Evolutionary conservation across 768 basidiomycete species (phyloP), one percentile per base, ranked within the genome.

Genomic region (Calocybe gangraenosa): DNA sequence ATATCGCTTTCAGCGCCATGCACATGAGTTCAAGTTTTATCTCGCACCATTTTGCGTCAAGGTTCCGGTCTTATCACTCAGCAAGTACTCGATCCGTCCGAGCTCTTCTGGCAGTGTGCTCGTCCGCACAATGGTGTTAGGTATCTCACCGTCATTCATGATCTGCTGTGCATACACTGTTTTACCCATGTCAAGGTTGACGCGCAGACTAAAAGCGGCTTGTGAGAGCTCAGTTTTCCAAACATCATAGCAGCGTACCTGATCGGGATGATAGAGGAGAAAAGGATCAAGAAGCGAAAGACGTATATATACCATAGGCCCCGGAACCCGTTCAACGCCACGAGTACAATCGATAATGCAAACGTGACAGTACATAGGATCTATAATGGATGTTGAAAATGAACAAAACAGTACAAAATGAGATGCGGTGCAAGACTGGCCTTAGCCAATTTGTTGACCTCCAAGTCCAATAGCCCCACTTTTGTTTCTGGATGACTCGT

Each of bases 151-250:
- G 66, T 98, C 96, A 41, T 80, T 84, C 85, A 94, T 92, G 46
- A 98, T 98, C 53, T 93, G 89, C 34, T 88, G 84, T 0, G 92
- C 93, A 56, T 99, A 99, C 34, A 98, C 88, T 1, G 94, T 98
- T 68, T 99, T 99, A 46, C 96, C 96, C 94, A 99, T 98, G 64
- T 99, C 96, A 42, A 99, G 76, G 56, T 99, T 99, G 42, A 99
- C 95, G n/a, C 96, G 88, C 44, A 99, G 71, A 74, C 94, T 97
- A 60, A 5, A 22, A 13, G 17, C 30, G 34, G 11, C 18, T 28
- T 44, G 14, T 54, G 31, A 9, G 7, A 2, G 34, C 31, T 20
- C 9, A 14, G 36, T 36, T 44, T 23, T n/a, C 34, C 20, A 14
- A 15, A 41, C 17, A 7, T 42, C 9, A 22, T 23, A 34, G n/a